Conservation (phyloP, 2,329 filamentous ascomycete species). For the Moelleriella libera region DNA sequence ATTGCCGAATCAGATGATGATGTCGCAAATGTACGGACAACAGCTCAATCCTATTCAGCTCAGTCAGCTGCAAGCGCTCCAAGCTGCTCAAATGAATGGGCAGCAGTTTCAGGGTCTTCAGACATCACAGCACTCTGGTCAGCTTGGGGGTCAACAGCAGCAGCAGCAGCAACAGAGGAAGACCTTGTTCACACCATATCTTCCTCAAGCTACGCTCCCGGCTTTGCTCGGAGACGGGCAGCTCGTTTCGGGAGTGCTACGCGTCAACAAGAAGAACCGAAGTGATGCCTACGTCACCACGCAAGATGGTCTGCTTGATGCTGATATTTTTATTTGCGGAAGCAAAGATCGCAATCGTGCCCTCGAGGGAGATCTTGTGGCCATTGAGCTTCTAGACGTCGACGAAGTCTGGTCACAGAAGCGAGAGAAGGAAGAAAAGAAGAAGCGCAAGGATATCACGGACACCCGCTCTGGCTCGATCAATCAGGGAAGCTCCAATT, state of each 20-base stretch:
- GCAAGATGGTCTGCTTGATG: constrained; percentile 73
- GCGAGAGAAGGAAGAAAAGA: constrained; percentile 98
- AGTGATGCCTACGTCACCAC: constrained; percentile 97
- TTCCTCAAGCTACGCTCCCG: constrained; percentile 86
- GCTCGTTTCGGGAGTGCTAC: constrained; percentile 88
- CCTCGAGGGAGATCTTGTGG: constrained; percentile 88
- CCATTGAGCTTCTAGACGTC: constrained; percentile 89
- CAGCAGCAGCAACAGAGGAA: constrained; percentile 73
- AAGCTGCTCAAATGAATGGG: constrained; percentile 71
- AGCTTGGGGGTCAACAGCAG: constrained; percentile 38
- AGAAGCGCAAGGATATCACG: constrained; percentile 98
- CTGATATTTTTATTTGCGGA: constrained; percentile 98
- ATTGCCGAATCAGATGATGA: constrained; percentile 73
- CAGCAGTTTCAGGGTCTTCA: constrained; percentile 58
- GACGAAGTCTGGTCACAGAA: constrained; percentile 99
- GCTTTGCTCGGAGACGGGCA: constrained; percentile 83
- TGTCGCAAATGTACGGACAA: constrained; percentile 77
- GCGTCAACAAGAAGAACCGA: constrained; percentile 99
- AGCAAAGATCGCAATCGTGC: constrained; percentile 98
- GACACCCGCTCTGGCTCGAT: constrained; percentile 71
- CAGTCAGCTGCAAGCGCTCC: constrained; percentile 80
- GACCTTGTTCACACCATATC: constrained; percentile 94
- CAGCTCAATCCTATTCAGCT: constrained; percentile 80
- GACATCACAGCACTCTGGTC: constrained; percentile 59
- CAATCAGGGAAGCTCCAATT: constrained; percentile 52